A percentile compares a stretch with the other conserved stretches of the same genome.
These are phyloP conservation scores for Leccinum subtestaceum DNA, from an alignment of 768 basidiomycete species.

Conservation along the genomic window DNA sequence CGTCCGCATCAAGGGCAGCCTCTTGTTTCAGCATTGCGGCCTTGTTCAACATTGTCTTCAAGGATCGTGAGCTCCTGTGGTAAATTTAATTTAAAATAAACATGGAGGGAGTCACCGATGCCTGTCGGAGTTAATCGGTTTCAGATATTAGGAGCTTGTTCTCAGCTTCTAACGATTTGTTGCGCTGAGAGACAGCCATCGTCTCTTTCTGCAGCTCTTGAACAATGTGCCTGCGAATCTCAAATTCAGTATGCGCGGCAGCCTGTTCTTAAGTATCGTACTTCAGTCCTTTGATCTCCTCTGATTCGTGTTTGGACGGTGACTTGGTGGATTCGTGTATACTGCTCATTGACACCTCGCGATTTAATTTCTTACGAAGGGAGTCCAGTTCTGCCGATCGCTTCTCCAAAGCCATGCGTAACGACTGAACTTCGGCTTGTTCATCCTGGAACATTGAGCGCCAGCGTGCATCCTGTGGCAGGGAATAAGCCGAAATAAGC, in stretches of 20 bases:
- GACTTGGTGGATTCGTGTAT: conserved; percentile 30
- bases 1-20: conserved; percentile 32
- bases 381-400: conserved; percentile 52
- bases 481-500: conserved; percentile 1
- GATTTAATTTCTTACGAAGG: conserved; percentile 54
- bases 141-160: conserved; percentile 61
- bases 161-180: conserved; percentile 73
- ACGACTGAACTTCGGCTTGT: conserved; percentile 28
- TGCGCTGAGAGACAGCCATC: conserved; percentile 53
- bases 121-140: conserved; percentile 69
- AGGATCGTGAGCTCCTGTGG: conserved; percentile 69
- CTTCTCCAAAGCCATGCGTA: conserved; percentile 36
- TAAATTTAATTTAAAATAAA: not conserved
- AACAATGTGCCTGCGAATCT: conserved; percentile 68
- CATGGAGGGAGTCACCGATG: conserved; percentile 19
- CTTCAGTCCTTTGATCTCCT: conserved; percentile 84
- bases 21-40: conserved; percentile 47
- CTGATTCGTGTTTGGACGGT: conserved; percentile 50
- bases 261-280: conserved; percentile 27
- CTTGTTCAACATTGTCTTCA: conserved; percentile 71
- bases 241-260: not conserved
- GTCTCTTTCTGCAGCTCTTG: conserved; percentile 87
- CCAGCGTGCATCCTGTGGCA: conserved; percentile 26
- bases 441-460: conserved; percentile 30
- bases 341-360: conserved; percentile 50